These are phyloP conservation scores for Auricularia auricula-judae DNA, from an alignment of 768 basidiomycete genomes.

Conservation along the genomic window DNA sequence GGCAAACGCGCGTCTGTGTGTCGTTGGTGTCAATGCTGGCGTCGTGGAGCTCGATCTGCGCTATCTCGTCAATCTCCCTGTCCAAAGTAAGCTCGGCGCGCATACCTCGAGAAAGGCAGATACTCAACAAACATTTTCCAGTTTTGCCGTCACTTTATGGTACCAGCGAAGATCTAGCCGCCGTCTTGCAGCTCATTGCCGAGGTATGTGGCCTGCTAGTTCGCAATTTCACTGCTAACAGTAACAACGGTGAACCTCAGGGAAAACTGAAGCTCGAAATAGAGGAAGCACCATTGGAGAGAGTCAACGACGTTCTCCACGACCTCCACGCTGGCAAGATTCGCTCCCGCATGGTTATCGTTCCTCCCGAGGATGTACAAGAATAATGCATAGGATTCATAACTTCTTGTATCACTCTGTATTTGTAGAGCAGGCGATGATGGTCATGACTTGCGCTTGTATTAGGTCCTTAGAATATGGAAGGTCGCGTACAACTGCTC, in stretches of 20 bases:
- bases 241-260: neutral
- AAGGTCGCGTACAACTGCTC: too few relatives aligned
- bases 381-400: too few relatives aligned
- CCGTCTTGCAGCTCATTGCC: neutral
- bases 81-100: neutral
- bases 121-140: neutral
- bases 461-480: too few relatives aligned
- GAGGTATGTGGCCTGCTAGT: neutral
- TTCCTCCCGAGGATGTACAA: neutral
- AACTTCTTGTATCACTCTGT: too few relatives aligned
- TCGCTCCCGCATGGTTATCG: neutral
- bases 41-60: neutral
- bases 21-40: neutral
- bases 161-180: neutral
- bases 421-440: too few relatives aligned
- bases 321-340: neutral
- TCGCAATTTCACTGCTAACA: neutral
- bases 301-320: neutral
- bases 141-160: neutral
- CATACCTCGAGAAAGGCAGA: neutral
- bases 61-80: neutral
- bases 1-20: neutral
- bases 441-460: too few relatives aligned
- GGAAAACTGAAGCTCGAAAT: neutral
- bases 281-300: neutral